Base-by-base conservation (phyloP, 1,139 yeast species). In the Blastobotrys arbuscula region DNA sequence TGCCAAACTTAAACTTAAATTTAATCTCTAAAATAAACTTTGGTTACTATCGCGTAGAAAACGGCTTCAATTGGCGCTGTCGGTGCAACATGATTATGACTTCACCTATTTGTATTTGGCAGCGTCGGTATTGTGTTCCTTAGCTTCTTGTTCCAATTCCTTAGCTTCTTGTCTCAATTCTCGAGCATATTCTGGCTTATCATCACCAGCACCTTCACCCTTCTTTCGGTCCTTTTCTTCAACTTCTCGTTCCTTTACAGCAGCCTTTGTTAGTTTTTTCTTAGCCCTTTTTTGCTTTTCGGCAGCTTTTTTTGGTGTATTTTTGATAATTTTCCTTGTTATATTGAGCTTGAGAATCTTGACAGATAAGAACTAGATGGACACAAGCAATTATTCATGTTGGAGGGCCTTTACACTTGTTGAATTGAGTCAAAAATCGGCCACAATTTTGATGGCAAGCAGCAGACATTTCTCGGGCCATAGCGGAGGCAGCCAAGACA, bases 401-500 rank as follows among this genome's bases (percentile, higher is more conserved):
- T 16, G 5, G 26, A 2, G 24, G 40, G 21, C 45, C 40, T 36
- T 43, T 42, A 24, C 47, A 47, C 33, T 43, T 47, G 47, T 47
- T 39, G 41, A 13, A 39, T 18, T 47, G 42, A 28, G 50, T 24
- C 34, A 47, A 20, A 2, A 44, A 40, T 28, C 35, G 38, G 21
- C 49, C 49, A 30, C 49, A 47, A 19, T 34, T 34, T 19, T 18
- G 21, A n/a, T 34, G 20, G 13, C 38, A 34, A 34, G 38, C 4
- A 16, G 21, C 7, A 2, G 38, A 19, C 38, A 34, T 34, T 16
- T 34, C 21, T 19, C 38, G 21, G 9, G 38, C 21, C 38, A 34
- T 34, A 19, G 20, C 38, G 13, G 38, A 34, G 38, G 21, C 38
- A 19, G 38, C 38, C 21, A 19, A 16, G 18, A 34, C 21, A 18